Base-by-base conservation (phyloP, 257 asterid species). In the Eustoma russellianum region DNA sequence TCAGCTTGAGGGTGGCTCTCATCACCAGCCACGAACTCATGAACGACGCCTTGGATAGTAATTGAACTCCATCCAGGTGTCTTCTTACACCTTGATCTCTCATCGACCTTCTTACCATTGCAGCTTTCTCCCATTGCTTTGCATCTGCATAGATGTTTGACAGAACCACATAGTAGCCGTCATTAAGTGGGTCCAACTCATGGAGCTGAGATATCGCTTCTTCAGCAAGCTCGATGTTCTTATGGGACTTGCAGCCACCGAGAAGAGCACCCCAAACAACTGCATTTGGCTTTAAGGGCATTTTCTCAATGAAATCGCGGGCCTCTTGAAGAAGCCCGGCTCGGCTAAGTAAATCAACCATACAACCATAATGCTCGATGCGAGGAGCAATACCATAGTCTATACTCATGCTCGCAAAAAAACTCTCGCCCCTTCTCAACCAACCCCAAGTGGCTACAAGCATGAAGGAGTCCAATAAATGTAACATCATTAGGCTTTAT, bases 241-340 rank as follows among this genome's bases (percentile, higher is more conserved):
- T 79, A 68, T 77, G 88, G 53, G 71, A 65, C 62, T 68, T 76
- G 62, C 93, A 85, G 58, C 89, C 92, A 4, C 93, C 93, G 9
- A 85, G 79, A 58, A 82, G 70, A 17, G 95, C 81, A 13, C 95
- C 92, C 95, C 95, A 85, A 41, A 82, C 62, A 14, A 77, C 84
- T 33, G 50, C 78, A 65, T 82, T 82, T 2, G 83, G 79, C 17
- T 63, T 63, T 38, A 74, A 54, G 45, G 92, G 85, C 85, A 82
- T 82, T 47, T 30, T 52, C n/a, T 40, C 46, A 50, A 83, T 76
- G 58, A 80, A 67, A 46, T 68, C 77, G 6, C 33, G 55, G n/a
- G 93, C 95, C 53, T 75, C 84, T 56, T 75, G 60, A n/a, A 85
- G 70, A 44, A 71, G 74, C 53, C 93, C 93, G 5, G 66, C 81